These are phyloP conservation scores for Phylloporus sp. DNA, from an alignment of 768 basidiomycete species.

Conservation along the genomic window DNA sequence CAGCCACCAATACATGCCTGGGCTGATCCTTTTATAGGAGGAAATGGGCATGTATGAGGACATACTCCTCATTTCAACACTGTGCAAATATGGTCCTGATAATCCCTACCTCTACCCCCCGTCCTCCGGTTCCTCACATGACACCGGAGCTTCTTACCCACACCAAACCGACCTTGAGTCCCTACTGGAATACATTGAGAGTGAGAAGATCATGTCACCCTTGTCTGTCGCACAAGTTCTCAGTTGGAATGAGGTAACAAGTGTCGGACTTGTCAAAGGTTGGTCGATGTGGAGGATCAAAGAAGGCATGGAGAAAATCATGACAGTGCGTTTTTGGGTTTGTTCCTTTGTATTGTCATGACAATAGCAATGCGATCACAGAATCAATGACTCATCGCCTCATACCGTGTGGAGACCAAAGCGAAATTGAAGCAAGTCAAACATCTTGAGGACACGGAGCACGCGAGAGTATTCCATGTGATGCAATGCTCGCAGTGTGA, in stretches of 20 bases:
- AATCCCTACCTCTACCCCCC: constrained; percentile 81
- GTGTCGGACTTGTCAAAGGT: constrained; percentile 86
- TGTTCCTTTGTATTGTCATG: not conserved
- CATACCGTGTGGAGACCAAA: constrained; percentile 82
- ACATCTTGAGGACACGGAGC: constrained; percentile 72
- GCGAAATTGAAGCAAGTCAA: constrained; percentile 77
- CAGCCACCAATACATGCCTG: constrained; percentile 72
- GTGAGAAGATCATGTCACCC: constrained; percentile 80
- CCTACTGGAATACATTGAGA: constrained; percentile 76
- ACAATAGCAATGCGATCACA: constrained; percentile 27
- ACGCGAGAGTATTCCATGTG: constrained; percentile 91
- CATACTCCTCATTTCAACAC: constrained; percentile 72
- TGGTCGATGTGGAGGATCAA: constrained; percentile 83
- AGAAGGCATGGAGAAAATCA: constrained; percentile 70
- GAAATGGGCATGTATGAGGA: constrained; percentile 95
- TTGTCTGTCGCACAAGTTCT: constrained; percentile 87
- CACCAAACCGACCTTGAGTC: constrained; percentile 69
- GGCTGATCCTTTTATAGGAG: constrained; percentile 90
- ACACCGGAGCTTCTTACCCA: constrained; percentile 64
- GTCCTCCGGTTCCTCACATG: constrained; percentile 86
- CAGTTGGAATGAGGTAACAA: constrained; percentile 84
- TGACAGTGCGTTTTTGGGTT: constrained; percentile 57
- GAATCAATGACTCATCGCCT: constrained; percentile 85
- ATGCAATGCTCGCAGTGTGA: constrained; percentile 89
- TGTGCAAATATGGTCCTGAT: constrained; percentile 68